Percentiles rank a stretch among this genome's conserved stretches.
Evolutionary conservation across 2,329 filamentous ascomycete species (phyloP).

Genomic region (Colletotrichum horii): DNA sequence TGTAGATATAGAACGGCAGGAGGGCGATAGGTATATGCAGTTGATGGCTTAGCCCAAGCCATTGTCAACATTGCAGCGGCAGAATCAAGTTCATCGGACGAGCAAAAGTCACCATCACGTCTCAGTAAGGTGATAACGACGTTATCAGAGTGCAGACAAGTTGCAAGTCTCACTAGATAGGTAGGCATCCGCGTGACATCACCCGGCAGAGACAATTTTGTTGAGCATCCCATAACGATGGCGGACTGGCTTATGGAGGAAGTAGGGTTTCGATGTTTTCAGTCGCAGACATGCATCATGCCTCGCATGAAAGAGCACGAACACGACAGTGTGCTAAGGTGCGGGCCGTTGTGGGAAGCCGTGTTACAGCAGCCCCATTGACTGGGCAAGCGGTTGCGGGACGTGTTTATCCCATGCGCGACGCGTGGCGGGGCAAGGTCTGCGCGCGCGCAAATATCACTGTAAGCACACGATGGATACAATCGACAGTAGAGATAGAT

Average conservation of each 20-base stretch:
- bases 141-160: background rate
- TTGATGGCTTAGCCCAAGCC: background rate
- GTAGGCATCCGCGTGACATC: background rate
- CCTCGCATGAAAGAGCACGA: background rate
- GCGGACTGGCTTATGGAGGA: too few relatives aligned
- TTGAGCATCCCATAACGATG: background rate
- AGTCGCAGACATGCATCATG: background rate
- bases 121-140: background rate
- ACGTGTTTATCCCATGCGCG: background rate
- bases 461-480: background rate
- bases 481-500: slow-evolving; percentile 15
- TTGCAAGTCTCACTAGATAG: background rate
- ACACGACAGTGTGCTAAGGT: background rate
- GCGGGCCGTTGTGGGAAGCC: background rate
- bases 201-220: background rate
- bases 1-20: slow-evolving; percentile 10
- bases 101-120: background rate
- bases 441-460: background rate
- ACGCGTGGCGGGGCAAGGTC: background rate
- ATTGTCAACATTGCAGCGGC: background rate
- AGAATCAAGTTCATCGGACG: background rate
- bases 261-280: too few relatives aligned
- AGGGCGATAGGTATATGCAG: background rate
- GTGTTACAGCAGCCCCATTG: background rate
- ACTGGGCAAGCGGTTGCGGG: background rate